Evolutionary conservation across 2,329 filamentous ascomycete genomes (phyloP).

Genomic region (Sporothrix globosa): DNA sequence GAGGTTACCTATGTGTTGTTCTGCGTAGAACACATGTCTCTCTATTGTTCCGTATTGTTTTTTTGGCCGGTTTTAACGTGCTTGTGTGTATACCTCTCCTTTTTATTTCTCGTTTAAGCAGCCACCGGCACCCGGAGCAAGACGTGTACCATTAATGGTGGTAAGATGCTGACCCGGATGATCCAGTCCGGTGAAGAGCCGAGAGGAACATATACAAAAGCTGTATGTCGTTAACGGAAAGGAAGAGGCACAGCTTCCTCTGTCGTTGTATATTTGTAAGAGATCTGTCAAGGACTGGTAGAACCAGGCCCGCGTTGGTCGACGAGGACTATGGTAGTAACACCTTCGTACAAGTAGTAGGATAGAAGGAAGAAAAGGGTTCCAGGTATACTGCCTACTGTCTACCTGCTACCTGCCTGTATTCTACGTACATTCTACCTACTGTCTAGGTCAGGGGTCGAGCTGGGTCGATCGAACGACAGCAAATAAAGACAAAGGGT

Average conservation of each 20-base stretch:
- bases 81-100: neutral
- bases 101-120: neutral
- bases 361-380: neutral
- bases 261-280: neutral
- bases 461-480: conserved; percentile 6
- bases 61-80: neutral
- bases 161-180: conserved; percentile 8
- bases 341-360: neutral
- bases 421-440: neutral
- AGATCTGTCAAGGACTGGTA: neutral
- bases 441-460: conserved; percentile 23
- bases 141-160: neutral
- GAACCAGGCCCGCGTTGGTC: neutral
- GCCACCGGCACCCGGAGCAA: neutral
- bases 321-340: neutral
- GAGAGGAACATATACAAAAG: neutral
- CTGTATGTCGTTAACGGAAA: neutral
- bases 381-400: neutral
- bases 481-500: neutral
- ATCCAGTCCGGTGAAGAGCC: neutral
- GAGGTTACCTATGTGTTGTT: neutral
- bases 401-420: neutral
- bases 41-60: neutral
- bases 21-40: conserved; percentile 13
- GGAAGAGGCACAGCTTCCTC: conserved; percentile 1